Conservation (phyloP, 2,329 filamentous ascomycete species). For the Verticillium longisporum region DNA sequence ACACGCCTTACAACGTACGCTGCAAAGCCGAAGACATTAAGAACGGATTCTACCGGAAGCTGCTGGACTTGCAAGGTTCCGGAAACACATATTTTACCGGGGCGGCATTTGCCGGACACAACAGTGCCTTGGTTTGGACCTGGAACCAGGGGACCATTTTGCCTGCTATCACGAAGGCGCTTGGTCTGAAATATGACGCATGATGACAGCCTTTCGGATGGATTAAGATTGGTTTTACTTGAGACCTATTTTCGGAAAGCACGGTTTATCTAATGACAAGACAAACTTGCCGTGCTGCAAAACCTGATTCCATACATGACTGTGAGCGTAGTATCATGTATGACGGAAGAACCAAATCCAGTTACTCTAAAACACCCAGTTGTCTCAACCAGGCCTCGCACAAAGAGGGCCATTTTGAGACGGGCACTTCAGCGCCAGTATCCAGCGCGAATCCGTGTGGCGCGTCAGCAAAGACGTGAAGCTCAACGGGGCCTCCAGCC, state of each 20-base stretch:
- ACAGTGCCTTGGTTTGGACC: slow-evolving; percentile 5
- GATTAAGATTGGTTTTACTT: too few species aligned
- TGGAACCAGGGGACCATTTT: slow-evolving; percentile 6
- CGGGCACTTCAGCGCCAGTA: slow-evolving; percentile 10
- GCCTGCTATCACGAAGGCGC: slow-evolving; percentile 8
- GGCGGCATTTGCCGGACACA: slow-evolving; percentile 13
- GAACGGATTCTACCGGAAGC: slow-evolving; percentile 23
- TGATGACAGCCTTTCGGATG: too few species aligned
- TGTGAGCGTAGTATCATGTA: too few species aligned
- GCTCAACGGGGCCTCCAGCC: slow-evolving; percentile 10
- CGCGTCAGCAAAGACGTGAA: slow-evolving; percentile 14
- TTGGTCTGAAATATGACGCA: not conserved
- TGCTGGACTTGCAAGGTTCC: slow-evolving; percentile 25
- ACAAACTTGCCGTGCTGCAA: too few species aligned
- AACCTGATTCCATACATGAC: too few species aligned
- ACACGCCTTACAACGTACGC: slow-evolving; percentile 18
- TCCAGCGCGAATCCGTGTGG: slow-evolving; percentile 14
- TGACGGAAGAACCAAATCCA: too few species aligned
- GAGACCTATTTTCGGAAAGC: too few species aligned
- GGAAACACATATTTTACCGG: slow-evolving; percentile 29
- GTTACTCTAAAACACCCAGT: not conserved
- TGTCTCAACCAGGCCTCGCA: slow-evolving; percentile 13
- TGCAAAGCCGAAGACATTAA: slow-evolving; percentile 20
- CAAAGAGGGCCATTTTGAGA: slow-evolving; percentile 11
- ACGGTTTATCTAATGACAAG: too few species aligned